Evolutionary conservation across 345 rosid species (phyloP).

Genomic region (Trapa bicornis): DNA sequence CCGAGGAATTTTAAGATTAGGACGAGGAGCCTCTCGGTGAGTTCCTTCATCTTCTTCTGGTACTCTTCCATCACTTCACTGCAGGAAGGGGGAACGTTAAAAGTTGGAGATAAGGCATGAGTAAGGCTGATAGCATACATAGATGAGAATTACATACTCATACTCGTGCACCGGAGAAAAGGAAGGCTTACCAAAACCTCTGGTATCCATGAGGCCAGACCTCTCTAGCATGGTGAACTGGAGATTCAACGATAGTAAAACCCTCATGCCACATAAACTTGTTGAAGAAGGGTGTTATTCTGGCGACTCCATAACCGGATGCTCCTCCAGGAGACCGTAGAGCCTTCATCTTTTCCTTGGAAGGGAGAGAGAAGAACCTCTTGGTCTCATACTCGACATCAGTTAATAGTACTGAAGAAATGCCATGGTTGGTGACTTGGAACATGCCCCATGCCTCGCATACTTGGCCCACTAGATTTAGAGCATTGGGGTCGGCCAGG

Average conservation of each 20-base stretch:
- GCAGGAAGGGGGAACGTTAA: neutral
- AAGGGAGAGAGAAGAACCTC: slow-evolving; percentile 54
- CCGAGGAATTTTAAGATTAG: slow-evolving; percentile 33
- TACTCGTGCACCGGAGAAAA: neutral
- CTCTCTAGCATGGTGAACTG: slow-evolving; percentile 42
- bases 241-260: slow-evolving; percentile 63
- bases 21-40: slow-evolving; percentile 36
- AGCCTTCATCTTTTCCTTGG: slow-evolving; percentile 45
- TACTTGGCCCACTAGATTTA: slow-evolving; percentile 29
- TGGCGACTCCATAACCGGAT: slow-evolving; percentile 66
- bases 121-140: neutral
- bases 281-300: slow-evolving; percentile 52
- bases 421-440: slow-evolving; percentile 51
- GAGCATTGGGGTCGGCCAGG: slow-evolving; percentile 32
- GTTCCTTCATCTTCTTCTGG: slow-evolving; percentile 48
- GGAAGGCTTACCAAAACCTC: slow-evolving; percentile 45
- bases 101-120: neutral
- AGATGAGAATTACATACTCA: neutral
- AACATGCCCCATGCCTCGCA: slow-evolving; percentile 72
- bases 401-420: slow-evolving; percentile 27
- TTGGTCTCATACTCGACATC: slow-evolving; percentile 38
- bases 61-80: slow-evolving; percentile 55
- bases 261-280: slow-evolving; percentile 95
- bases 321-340: slow-evolving; percentile 34
- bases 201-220: slow-evolving; percentile 57